Conservation (phyloP, 176 grass and related monocot genomes). For the Chloris gayana region DNA sequence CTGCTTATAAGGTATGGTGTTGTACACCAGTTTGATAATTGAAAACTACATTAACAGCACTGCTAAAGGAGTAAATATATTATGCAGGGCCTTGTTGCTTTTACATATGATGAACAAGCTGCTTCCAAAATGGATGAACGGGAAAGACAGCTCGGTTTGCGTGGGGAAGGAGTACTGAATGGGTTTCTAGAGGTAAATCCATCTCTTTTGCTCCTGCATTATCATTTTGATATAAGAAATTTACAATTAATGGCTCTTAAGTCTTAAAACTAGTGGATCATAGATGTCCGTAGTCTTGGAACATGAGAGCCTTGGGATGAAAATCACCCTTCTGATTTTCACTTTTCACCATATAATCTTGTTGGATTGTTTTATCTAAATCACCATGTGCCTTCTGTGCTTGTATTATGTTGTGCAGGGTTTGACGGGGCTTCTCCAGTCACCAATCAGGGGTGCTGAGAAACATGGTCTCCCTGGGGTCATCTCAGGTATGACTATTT, state of each 20-base stretch:
- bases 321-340: slow-evolving; percentile 23
- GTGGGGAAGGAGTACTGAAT: slow-evolving; percentile 90
- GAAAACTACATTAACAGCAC: slow-evolving; percentile 13
- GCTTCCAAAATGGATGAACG: slow-evolving; percentile 79
- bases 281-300: slow-evolving; percentile 10
- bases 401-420: slow-evolving; percentile 58
- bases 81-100: slow-evolving; percentile 87
- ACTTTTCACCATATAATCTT: slow-evolving; percentile 27
- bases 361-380: slow-evolving; percentile 15
- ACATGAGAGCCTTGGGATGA: slow-evolving; percentile 14
- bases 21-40: slow-evolving; percentile 23
- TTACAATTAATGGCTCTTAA: slow-evolving; percentile 18
- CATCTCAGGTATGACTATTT: slow-evolving; percentile 66
- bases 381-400: slow-evolving; percentile 19
- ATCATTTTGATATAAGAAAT: slow-evolving; percentile 19
- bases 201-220: slow-evolving; percentile 30
- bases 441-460: slow-evolving; percentile 91
- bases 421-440: slow-evolving; percentile 94
- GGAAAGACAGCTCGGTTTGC: slow-evolving; percentile 71
- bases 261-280: slow-evolving; percentile 23
- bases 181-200: slow-evolving; percentile 84
- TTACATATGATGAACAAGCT: slow-evolving; percentile 87
- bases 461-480: slow-evolving; percentile 95
- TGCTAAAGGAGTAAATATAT: slow-evolving; percentile 39
- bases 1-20: slow-evolving; percentile 84